Evolutionary conservation across 306 rosid genomes (phyloP), one percentile per base, ranked within the genome.

Genomic region (Rubus parviflorus): DNA sequence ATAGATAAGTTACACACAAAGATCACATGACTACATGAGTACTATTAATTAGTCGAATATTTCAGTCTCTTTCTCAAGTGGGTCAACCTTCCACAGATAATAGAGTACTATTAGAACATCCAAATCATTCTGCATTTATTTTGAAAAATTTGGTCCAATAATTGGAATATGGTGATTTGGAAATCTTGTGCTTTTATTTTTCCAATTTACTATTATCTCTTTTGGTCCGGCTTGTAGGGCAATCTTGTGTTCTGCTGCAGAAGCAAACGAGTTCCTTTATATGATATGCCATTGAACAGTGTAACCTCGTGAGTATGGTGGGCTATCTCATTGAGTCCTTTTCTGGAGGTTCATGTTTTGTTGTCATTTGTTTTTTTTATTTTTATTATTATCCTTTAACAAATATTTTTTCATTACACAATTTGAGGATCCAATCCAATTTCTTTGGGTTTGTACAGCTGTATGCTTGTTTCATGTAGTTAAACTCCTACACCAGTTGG

Each of bases 251-350:
- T 64, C 22, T 48, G 66, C 52, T 65, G 51, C 48, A 35, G 35
- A 64, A 46, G 22, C 23, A n/a, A 35, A 16, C 4, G 13, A 66
- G 23, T 19, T 11, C 4, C 45, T 49, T 67, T 7, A 16, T 23
- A 42, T 42, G 51, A 20, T 41, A n/a, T 11, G 25, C 69, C 49
- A 54, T 54, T 30, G 41, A 30, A 64, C 72, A 56, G 19, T 47
- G 58, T 53, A 37, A 38, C 30, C 87, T 66, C 83, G 87, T 83
- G 87, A 86, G 22, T 62, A 9, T 45, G 40, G 87, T 86, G 85
- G 81, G 84, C 75, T 38, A 72, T 61, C 72, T 42, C 1, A 41
- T 35, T 42, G 15, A 69, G 73, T 70, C 61, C 14, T 76, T 70
- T 43, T 75, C 23, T 46, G 9, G 67, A n/a, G 45, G 49, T 67